Evolutionary conservation across 257 asterid genomes (phyloP).

Genomic region (Lavandula angustifolia): DNA sequence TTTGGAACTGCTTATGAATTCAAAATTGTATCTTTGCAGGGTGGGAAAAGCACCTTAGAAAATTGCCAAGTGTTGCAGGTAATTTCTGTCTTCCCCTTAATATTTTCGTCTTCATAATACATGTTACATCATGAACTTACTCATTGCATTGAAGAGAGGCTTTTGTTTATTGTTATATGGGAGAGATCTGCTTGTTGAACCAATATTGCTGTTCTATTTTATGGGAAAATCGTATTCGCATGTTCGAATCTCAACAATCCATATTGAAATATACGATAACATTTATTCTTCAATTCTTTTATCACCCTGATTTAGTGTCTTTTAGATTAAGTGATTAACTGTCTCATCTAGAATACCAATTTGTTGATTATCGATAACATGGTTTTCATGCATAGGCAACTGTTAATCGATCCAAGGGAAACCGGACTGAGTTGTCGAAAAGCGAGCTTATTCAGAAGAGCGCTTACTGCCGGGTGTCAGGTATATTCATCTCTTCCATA

Average conservation of each 20-base stretch:
- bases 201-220: too few relatives aligned
- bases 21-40: slow-evolving; percentile 51
- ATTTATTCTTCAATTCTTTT: too few relatives aligned
- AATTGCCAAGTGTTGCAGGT: slow-evolving; percentile 98
- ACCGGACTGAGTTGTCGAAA: slow-evolving; percentile 77
- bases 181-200: too few relatives aligned
- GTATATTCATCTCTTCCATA: slow-evolving; percentile 39
- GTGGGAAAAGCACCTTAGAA: slow-evolving; percentile 91
- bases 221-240: too few relatives aligned
- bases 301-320: too few relatives aligned
- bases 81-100: slow-evolving; percentile 26
- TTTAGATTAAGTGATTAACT: neutral
- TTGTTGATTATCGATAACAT: neutral
- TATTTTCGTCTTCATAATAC: neutral
- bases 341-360: neutral
- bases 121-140: neutral
- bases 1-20: slow-evolving; percentile 29
- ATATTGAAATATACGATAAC: too few relatives aligned
- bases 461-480: slow-evolving; percentile 85
- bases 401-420: slow-evolving; percentile 90
- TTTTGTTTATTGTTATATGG: too few relatives aligned
- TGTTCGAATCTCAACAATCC: too few relatives aligned
- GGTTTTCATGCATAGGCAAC: slow-evolving; percentile 57
- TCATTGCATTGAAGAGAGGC: neutral
- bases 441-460: slow-evolving; percentile 86